Percentiles rank a stretch among this genome's conserved stretches.
Conservation (phyloP, 2,329 filamentous ascomycete genomes). For the Teratosphaeria zuluensis region DNA sequence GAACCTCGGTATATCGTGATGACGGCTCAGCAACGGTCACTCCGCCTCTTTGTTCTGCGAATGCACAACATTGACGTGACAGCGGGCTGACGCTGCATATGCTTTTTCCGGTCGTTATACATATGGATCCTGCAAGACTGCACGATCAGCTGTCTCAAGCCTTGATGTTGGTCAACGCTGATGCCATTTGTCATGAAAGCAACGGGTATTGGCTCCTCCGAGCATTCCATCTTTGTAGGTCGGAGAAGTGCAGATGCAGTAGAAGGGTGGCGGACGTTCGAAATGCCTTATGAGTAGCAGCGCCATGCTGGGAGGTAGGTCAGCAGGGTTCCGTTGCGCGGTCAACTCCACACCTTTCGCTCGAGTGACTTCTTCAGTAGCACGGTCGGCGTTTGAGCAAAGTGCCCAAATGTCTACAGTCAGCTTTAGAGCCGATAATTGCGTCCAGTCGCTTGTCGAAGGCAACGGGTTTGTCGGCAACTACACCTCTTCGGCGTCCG, state of each 20-base stretch:
- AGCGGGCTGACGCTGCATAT: not conserved
- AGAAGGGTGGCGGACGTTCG: not conserved
- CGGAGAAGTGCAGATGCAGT: not conserved
- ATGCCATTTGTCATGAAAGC: not conserved
- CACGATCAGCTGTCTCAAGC: not conserved
- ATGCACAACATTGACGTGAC: not conserved
- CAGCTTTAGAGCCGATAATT: not conserved
- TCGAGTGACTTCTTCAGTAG: not conserved
- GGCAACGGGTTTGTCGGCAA: not conserved
- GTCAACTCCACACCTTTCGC: not conserved
- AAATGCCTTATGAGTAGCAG: not conserved
- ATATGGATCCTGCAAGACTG: not conserved
- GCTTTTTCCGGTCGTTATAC: not conserved
- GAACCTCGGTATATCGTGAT: not conserved
- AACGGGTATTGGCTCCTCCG: not conserved
- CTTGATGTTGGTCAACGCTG: not conserved
- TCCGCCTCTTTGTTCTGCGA: not conserved
- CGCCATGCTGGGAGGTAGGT: not conserved
- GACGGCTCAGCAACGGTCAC: not conserved
- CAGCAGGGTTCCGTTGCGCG: not conserved
- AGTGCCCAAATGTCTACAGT: not conserved
- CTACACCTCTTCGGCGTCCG: not conserved
- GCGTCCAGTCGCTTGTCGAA: not conserved
- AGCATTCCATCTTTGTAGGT: not conserved
- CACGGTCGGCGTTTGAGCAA: not conserved